Conservation (phyloP, 2,329 filamentous ascomycete genomes). For the Clonostachys byssicola region DNA sequence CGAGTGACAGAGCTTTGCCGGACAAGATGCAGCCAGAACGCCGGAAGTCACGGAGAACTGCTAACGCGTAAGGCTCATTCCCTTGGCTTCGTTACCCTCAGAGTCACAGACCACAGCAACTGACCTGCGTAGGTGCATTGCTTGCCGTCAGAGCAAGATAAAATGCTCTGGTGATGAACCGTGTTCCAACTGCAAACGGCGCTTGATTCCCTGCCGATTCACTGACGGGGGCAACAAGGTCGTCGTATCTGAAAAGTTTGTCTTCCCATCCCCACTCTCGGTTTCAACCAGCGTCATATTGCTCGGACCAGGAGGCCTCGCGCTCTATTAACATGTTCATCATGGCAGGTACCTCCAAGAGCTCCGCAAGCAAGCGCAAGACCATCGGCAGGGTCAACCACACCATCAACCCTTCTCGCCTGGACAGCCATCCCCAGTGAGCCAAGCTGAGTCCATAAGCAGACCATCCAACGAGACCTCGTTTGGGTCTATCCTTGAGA, state of each 20-base stretch:
- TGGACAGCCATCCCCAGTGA: no score
- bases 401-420: no score
- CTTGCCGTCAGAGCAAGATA: conserved; percentile 25
- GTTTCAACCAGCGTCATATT: not conserved
- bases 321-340: conserved; percentile 11
- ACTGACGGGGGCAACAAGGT: conserved; percentile 18
- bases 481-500: no score
- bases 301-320: not conserved
- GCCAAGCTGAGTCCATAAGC: no score
- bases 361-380: conserved; percentile 11
- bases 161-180: conserved; percentile 26
- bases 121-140: conserved; percentile 14
- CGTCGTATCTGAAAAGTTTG: conserved; percentile 22
- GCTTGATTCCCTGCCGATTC: conserved; percentile 21
- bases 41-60: conserved; percentile 10
- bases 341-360: conserved; percentile 3
- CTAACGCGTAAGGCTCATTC: conserved; percentile 14
- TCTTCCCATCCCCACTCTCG: not conserved
- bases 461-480: no score
- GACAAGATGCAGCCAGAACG: not conserved
- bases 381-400: not conserved
- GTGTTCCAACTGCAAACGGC: conserved; percentile 22
- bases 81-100: not conserved
- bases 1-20: no score
- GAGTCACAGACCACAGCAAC: not conserved